phyloP scores from a whole-genome alignment of 768 basidiomycete genomes.

The Leccinellum luteum region DNA sequence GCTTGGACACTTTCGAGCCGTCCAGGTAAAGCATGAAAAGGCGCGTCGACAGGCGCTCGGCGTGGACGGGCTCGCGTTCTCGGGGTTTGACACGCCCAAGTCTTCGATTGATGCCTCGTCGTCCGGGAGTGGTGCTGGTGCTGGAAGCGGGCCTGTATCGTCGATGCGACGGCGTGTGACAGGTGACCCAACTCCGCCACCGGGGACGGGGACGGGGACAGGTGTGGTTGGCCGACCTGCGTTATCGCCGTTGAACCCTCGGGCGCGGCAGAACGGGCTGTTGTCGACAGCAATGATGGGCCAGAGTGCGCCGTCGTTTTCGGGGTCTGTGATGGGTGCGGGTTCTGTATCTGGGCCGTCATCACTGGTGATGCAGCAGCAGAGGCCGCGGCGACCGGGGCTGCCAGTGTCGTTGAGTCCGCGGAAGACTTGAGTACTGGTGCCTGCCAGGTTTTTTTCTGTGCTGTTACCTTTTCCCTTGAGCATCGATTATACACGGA shows the following conservation, averaged over 20 bases:
- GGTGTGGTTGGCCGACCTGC: constrained; percentile 35
- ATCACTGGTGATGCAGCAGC: constrained; percentile 33
- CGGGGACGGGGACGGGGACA: constrained; percentile 22
- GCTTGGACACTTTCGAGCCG: constrained; percentile 83
- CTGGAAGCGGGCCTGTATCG: constrained; percentile 33
- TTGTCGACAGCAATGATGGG: constrained; percentile 36
- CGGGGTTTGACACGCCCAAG: constrained; percentile 37
- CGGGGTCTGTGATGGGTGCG: constrained; percentile 12
- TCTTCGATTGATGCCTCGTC: constrained; percentile 18
- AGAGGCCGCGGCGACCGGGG: constrained; percentile 40
- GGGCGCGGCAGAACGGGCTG: constrained; percentile 51
- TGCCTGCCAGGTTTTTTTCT: background rate
- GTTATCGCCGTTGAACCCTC: constrained; percentile 74
- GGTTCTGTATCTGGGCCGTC: background rate
- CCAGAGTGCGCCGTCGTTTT: constrained; percentile 35
- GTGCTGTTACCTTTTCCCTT: background rate
- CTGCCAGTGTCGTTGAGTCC: constrained; percentile 38
- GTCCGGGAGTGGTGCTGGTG: constrained; percentile 5
- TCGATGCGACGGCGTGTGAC: constrained; percentile 62
- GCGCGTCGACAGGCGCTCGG: constrained; percentile 76
- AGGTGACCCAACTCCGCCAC: constrained; percentile 35
- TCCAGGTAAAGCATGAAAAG: constrained; percentile 92
- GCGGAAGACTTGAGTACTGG: constrained; percentile 17
- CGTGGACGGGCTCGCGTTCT: constrained; percentile 54
- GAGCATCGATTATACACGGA: background rate